Evolutionary conservation across 352 stramenopile species (phyloP), one percentile per base, ranked within the genome.

Genomic region (Poterioochromonas sp.): DNA sequence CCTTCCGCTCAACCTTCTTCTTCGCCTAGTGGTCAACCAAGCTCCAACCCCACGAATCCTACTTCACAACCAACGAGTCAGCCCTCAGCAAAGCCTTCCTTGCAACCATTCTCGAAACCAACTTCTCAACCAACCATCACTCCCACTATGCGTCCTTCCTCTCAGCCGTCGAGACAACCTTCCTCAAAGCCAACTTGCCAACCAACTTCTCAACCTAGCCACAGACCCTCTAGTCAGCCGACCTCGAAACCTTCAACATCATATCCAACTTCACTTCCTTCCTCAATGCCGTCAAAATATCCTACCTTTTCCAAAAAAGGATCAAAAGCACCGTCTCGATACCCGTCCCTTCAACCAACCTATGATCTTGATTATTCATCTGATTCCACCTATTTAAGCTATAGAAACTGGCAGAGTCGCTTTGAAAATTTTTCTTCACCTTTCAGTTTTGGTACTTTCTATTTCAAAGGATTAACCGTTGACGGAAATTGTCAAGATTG

Each of bases 41-140:
- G 18, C 29, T n/a, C n/a, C n/a, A n/a, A n/a, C n/a, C n/a, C n/a
- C n/a, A 29, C 8, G 37, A 8, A 44, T 40, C 63, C 63, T 32
- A 47, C 63, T 73, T 40, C 29, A 41, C 63, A 73, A 47, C 63
- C 63, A 40, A 47, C 35, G 5, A 29, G 63, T 51, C 63, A 73
- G n/a, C 63, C 63, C 5, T 47, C 63, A 20, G 34, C 11, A n/a
- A 8, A 47, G 11, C 63, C 35, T 54, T 29, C 65, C 65, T 29
- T n/a, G 41, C 65, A 74, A 54, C 65, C 65, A 35, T 37, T 37
- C 11, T 32, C 34, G 3, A 34, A 74, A n/a, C 65, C 65, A 34
- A 35, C 65, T 39, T 3, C 1, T 54, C 37, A 53, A 54, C 65
- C 65, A 54, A 40, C 65, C 11, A 5, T 0, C 29, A 11, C 12